Percentiles rank a stretch among this genome's conserved stretches.
Evolutionary conservation across 2,329 filamentous ascomycete genomes (phyloP).

Genomic region (Epichloe elymi): DNA sequence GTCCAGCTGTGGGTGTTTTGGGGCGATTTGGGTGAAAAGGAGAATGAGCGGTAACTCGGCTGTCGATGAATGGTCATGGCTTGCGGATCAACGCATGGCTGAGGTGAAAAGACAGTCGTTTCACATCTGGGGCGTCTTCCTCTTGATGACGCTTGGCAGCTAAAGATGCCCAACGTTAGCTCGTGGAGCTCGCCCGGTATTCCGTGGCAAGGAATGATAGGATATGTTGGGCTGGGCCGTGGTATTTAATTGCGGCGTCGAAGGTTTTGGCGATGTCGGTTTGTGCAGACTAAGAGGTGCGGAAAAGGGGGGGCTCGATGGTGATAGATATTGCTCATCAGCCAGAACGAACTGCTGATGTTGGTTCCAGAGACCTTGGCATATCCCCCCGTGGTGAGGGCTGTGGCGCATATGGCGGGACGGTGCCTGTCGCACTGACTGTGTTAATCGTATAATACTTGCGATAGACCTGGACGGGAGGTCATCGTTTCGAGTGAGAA

Average conservation of each 20-base stretch:
- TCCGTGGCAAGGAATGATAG: neutral
- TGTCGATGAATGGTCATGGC: conserved; percentile 25
- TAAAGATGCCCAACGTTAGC: neutral
- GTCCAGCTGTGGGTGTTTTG: conserved; percentile 8
- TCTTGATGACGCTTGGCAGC: conserved; percentile 1
- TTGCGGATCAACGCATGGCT: conserved; percentile 29
- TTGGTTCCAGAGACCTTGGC: no score
- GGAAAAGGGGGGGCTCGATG: neutral
- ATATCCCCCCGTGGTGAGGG: no score
- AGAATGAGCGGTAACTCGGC: conserved; percentile 12
- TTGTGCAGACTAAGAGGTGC: neutral
- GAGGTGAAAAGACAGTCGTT: conserved; percentile 18
- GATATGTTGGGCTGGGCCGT: neutral
- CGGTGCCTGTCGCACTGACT: no score
- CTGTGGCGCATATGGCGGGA: no score
- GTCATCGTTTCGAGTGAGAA: no score
- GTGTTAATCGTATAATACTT: no score
- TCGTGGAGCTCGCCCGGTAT: neutral
- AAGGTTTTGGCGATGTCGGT: neutral
- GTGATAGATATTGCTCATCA: neutral
- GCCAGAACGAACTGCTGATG: neutral
- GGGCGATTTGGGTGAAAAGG: neutral
- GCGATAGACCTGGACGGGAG: no score
- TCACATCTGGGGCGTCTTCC: conserved; percentile 25
- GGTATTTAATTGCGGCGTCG: neutral